Evolutionary conservation across 352 stramenopile genomes (phyloP).

Genomic region (Peronospora farinosa): DNA sequence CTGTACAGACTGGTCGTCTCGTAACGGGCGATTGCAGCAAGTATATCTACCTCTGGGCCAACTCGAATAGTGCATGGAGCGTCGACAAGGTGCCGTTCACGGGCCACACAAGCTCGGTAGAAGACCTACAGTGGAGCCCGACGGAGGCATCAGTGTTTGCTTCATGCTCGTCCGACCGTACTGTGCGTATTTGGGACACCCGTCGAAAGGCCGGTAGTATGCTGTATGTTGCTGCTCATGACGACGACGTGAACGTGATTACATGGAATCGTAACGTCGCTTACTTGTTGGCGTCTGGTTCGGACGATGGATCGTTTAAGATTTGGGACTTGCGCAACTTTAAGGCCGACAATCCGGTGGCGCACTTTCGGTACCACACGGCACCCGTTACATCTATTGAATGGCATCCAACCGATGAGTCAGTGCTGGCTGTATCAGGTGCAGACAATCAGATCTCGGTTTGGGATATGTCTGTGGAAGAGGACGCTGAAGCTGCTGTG

Average conservation of each 20-base stretch:
- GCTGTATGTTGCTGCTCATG: slow-evolving; percentile 90
- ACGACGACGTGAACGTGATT: slow-evolving; percentile 98
- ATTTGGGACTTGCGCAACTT: slow-evolving; percentile 97
- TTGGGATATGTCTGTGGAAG: slow-evolving; percentile 99
- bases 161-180: slow-evolving; percentile 91
- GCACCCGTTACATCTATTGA: slow-evolving; percentile 96
- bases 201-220: slow-evolving; percentile 90
- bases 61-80: slow-evolving; percentile 66
- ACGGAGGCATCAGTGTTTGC: slow-evolving; percentile 95
- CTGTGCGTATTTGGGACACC: slow-evolving; percentile 96
- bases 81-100: slow-evolving; percentile 89
- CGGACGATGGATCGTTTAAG: slow-evolving; percentile 96
- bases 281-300: slow-evolving; percentile 95
- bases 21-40: slow-evolving; percentile 95
- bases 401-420: slow-evolving; percentile 99
- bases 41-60: slow-evolving; percentile 93
- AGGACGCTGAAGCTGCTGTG: slow-evolving; percentile 80
- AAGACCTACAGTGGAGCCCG: slow-evolving; percentile 98
- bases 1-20: slow-evolving; percentile 82
- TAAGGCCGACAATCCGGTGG: slow-evolving; percentile 82
- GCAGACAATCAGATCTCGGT: slow-evolving; percentile 96
- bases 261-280: slow-evolving; percentile 97
- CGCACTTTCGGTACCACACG: slow-evolving; percentile 93
- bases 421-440: slow-evolving; percentile 91
- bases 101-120: slow-evolving; percentile 89